Evolutionary conservation across 2,329 filamentous ascomycete species (phyloP).

Genomic region (Aciculosporium take): DNA sequence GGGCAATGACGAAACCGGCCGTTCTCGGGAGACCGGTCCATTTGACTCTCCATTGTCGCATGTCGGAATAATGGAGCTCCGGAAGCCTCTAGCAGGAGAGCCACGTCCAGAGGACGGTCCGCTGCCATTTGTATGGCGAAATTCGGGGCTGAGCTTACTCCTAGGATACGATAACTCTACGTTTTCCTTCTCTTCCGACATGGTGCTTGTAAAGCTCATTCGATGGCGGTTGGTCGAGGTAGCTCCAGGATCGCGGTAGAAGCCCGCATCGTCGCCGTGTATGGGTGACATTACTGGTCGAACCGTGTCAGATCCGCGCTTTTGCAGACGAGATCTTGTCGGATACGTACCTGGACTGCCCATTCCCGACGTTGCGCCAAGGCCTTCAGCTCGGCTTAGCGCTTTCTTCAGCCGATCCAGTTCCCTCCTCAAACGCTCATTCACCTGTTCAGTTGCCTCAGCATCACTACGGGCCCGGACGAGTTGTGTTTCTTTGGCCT

Average conservation of each 20-base stretch:
- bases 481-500: conserved; percentile 94
- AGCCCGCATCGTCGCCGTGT: conserved; percentile 46
- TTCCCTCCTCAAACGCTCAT: conserved; percentile 72
- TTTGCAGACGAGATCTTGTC: neutral
- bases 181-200: conserved; percentile 70
- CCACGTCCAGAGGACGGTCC: conserved; percentile 40
- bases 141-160: conserved; percentile 40
- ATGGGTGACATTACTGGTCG: conserved; percentile 34
- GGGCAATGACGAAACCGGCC: conserved; percentile 22
- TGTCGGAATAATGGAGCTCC: conserved; percentile 20
- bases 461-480: conserved; percentile 83
- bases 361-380: conserved; percentile 24
- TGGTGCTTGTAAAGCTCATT: conserved; percentile 48
- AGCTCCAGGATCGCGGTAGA: conserved; percentile 39
- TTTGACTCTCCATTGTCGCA: conserved; percentile 21
- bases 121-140: conserved; percentile 33
- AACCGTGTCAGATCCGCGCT: neutral
- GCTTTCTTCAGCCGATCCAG: conserved; percentile 90
- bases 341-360: conserved; percentile 21
- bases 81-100: conserved; percentile 43
- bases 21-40: conserved; percentile 15
- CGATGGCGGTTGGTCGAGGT: conserved; percentile 31
- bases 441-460: conserved; percentile 74
- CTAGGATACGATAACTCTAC: conserved; percentile 34
- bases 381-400: conserved; percentile 45